Conservation (phyloP, 192 early-diverging fungal genomes). For the Mycoemilia scoparia region DNA sequence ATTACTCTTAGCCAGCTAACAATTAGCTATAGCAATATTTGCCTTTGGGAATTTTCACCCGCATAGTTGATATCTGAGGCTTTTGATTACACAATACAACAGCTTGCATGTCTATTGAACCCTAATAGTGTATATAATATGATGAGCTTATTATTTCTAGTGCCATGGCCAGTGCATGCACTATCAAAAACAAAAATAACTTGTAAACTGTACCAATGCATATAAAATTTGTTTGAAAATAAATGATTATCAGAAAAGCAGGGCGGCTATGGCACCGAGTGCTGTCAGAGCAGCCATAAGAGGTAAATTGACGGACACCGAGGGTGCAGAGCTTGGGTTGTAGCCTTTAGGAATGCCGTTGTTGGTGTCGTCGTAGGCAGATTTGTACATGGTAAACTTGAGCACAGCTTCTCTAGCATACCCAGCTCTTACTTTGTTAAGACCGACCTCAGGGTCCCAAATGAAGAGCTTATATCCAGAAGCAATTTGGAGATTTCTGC, state of each 20-base stretch:
- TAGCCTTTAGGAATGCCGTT: conserved; percentile 26
- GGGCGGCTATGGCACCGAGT: neutral
- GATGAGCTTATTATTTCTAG: no score
- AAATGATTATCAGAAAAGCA: no score
- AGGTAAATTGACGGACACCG: conserved; percentile 4
- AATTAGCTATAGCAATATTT: conserved; percentile 4
- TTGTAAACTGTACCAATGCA: no score
- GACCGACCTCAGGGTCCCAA: conserved; percentile 25
- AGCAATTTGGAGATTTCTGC: conserved; percentile 23
- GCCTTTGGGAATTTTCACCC: neutral
- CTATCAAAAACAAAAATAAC: no score
- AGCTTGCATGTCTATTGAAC: no score
- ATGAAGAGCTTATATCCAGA: conserved; percentile 28
- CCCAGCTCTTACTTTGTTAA: conserved; percentile 27
- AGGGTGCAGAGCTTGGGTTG: conserved; percentile 23
- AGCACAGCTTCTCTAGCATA: conserved; percentile 25
- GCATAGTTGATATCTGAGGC: no score
- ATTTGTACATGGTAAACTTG: conserved; percentile 31
- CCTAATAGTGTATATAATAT: no score
- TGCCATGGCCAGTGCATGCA: no score
- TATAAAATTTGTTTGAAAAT: no score
- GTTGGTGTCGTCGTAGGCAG: conserved; percentile 27
- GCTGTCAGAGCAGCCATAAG: conserved; percentile 3
- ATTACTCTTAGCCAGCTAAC: conserved; percentile 58
- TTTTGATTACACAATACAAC: no score